Base-by-base conservation (phyloP, 2,329 filamentous ascomycete genomes). In the Cladophialophora yegresii region DNA sequence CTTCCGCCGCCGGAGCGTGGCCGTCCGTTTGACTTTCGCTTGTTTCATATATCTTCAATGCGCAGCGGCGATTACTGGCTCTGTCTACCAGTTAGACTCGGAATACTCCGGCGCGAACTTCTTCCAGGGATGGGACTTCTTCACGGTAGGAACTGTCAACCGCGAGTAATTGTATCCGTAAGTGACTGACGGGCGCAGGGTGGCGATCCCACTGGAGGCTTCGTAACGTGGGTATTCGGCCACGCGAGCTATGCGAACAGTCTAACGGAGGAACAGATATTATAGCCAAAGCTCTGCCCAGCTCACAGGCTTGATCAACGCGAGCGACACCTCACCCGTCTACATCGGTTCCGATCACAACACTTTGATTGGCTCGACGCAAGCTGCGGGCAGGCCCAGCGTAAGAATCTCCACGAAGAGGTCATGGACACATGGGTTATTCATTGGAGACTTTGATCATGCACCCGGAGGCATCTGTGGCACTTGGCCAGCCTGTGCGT, bases 91-190 rank as follows among this genome's bases (percentile, higher is more conserved):
- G 40, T 50, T 71, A 28, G 69, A 69, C 43, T 30, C 69, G 9
- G 65, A 69, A 49, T 74, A 76, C 63, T 68, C 69, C 10, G 76
- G 75, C 9, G 67, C 72, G 10, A 74, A 71, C 58, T 79, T 78
- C 71, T 79, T 79, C 61, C 72, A 75, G 62, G 72, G 74, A 58
- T 79, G 78, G 69, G 73, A 77, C 55, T 78, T 77, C 69, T 77
- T 72, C 64, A 75, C 73, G 9, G 68, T 70, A 58, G 64, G 1
- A n/a, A 16, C 13, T 22, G 50, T 12, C n/a, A 12, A 16, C 13
- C 23, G 43, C 23, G 28, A 23, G 20, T 10, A 23, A 30, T 12
- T n/a, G 26, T 16, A 16, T 32, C 22, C 10, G 9, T 13, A 55
- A 13, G 4, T 26, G 32, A 43, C 61, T 64, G 61, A 68, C 22